A percentile compares a stretch with the other conserved stretches of the same genome.
Evolutionary conservation across 179 eudicot species (phyloP).

Genomic region (Vitellaria paradoxa): DNA sequence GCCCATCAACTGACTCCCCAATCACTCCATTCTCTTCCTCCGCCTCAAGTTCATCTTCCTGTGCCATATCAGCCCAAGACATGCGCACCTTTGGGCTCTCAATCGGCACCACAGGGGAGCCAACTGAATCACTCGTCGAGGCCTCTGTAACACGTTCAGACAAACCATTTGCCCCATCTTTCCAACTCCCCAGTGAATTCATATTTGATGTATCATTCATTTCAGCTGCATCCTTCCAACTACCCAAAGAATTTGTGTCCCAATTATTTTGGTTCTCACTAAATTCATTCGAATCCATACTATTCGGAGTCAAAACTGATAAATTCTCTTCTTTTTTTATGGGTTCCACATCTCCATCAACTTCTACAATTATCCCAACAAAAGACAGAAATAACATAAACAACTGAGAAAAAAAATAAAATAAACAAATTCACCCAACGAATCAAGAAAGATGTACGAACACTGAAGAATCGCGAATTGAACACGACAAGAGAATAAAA

Average conservation of each 20-base stretch:
- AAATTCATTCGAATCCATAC: constrained; percentile 23
- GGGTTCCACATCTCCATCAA: constrained; percentile 19
- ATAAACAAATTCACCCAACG: background rate
- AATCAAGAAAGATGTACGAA: background rate
- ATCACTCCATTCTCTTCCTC: constrained; percentile 49
- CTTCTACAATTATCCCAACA: constrained; percentile 21
- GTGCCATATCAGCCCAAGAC: constrained; percentile 98
- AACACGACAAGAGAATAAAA: too few species aligned
- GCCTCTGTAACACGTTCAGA: constrained; percentile 28
- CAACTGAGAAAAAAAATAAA: background rate
- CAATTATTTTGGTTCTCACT: constrained; percentile 41
- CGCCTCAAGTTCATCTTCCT: constrained; percentile 76
- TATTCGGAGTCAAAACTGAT: constrained; percentile 16
- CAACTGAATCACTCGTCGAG: constrained; percentile 25
- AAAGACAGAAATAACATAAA: background rate
- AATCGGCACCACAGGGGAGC: constrained; percentile 10
- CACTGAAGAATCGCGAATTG: too few species aligned
- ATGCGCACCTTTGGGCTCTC: constrained; percentile 40
- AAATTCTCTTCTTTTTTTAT: constrained; percentile 18
- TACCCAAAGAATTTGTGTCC: constrained; percentile 32
- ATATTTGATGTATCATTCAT: constrained; percentile 47
- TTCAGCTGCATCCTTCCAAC: constrained; percentile 39
- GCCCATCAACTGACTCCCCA: constrained; percentile 24
- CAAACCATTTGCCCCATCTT: constrained; percentile 35
- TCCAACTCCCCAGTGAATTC: constrained; percentile 35